Base-by-base conservation (phyloP, 345 rosid species). In the Crucihimalaya himalaica region DNA sequence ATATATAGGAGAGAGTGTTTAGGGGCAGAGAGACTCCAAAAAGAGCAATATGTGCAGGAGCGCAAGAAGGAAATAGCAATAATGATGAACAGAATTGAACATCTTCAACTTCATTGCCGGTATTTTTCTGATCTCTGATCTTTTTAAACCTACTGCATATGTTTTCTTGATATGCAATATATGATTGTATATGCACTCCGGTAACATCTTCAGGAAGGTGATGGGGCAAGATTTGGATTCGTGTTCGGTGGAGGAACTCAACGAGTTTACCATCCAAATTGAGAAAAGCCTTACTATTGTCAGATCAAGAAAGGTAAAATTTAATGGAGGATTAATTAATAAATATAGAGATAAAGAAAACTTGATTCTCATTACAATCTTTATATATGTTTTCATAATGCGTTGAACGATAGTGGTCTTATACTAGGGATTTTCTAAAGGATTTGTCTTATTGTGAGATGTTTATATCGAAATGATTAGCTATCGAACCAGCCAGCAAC, bases 271-370 rank as follows among this genome's bases (percentile, higher is more conserved):
- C n/a, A 28, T n/a, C 25, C 84, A 84, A 66, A 69, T 89, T 2
- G 87, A 80, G 79, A 77, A 31, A 56, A 88, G 93, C 73, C 76
- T 89, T 21, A 25, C 42, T 47, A 79, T 25, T 18, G 67, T 88
- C 56, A 82, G 96, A 75, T 78, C 82, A 35, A 85, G 83, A 85
- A 89, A 85, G 96, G 96, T 85, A 75, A 2, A 10, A 27, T 25
- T 28, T 25, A 32, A 27, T 8, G 4, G 10, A 14, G 11, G 14
- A 8, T 12, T 2, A 6, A 8, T 12, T 2, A 6, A 53, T 27
- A 14, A 13, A 1, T 8, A 54, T 13, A 27, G 15, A 28, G 6
- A 25, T 23, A 25, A 14, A 13, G 9, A 25, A 25, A 25, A 12
- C 18, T 15, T 54, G 20, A 28, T 54, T 15, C 37, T 28, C 37